A percentile compares a stretch with the other conserved stretches of the same genome.
Conservation (phyloP, 768 basidiomycete species). For the Cytidiella melzeri region DNA sequence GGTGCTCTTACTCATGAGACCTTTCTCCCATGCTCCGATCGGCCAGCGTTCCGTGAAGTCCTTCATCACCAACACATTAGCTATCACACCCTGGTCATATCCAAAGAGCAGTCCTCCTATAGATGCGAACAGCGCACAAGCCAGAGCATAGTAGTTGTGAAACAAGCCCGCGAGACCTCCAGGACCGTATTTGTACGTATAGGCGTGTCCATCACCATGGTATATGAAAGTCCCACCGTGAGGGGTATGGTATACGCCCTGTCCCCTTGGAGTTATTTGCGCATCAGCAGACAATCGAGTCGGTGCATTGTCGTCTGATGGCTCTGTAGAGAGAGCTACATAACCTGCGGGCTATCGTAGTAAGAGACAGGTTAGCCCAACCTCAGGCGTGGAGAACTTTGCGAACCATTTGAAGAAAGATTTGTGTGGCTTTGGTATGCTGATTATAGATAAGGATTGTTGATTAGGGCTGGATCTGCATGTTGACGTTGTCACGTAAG, state of each 20-base stretch:
- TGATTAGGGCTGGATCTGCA: too few species aligned
- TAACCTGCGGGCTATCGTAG: neutral
- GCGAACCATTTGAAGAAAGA: too few species aligned
- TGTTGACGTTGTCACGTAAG: too few species aligned
- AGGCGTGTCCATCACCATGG: constrained; percentile 23
- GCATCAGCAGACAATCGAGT: neutral
- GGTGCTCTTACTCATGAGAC: constrained; percentile 55
- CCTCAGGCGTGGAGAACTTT: too few species aligned
- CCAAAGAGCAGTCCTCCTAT: constrained; percentile 77
- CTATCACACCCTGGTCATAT: constrained; percentile 83
- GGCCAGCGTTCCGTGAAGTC: constrained; percentile 69
- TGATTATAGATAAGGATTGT: too few species aligned
- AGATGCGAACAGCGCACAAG: constrained; percentile 70
- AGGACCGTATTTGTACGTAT: constrained; percentile 71
- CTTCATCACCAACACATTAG: constrained; percentile 79
- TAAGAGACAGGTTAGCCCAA: too few species aligned
- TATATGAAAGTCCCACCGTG: neutral
- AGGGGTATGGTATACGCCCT: neutral
- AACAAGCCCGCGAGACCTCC: constrained; percentile 57
- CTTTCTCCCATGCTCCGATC: constrained; percentile 65
- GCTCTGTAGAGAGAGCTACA: neutral
- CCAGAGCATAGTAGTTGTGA: constrained; percentile 57
- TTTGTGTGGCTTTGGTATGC: too few species aligned
- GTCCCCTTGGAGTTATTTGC: neutral
- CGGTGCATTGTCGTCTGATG: neutral